Base-by-base conservation (phyloP, 1,284 basidiomycete genomes). In the Austroboletus niveus region DNA sequence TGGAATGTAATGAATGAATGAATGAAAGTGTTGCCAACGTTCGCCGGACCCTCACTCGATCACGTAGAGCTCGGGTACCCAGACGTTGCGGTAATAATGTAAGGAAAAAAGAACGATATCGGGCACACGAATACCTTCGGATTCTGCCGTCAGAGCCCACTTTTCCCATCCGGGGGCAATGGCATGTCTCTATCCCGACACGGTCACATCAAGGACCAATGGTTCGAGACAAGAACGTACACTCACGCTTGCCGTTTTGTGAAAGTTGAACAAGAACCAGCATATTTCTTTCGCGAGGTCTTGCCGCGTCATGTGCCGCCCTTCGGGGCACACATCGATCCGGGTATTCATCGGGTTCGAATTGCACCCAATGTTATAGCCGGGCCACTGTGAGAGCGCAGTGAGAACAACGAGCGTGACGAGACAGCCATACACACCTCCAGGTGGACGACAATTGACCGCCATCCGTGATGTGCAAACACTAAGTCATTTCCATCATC, bases 31-130 rank as follows among this genome's bases (percentile, higher is more conserved):
- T 9, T 6, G 32, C 32, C 32, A 24, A 24, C 22, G 22, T 24
- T 24, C 22, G 22, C 22, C 5, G 32, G 38, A 20, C 39, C 57
- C 22, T 66, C 52, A 68, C 40, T 61, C 57, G 4, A 67, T 58
- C 47, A 66, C 54, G 42, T 69, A 69, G 45, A 66, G 30, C 39
- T 69, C 64, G 14, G 66, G 64, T 6, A 66, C 42, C 64, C 68
- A 66, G 12, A 49, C 36, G 9, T 55, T 60, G 17, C 52, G 54
- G 35, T 69, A 66, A 44, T 65, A 67, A 53, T 66, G 64, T 1
- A 64, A 15, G 12, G 64, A 66, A 0, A 69, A 34, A n/a, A 66
- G 41, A 12, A 58, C 54, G 5, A 70, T 35, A 11, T 66, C 61
- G 8, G 47, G 22, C 5, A 45, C 45, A 7, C 48, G 57, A 34